Base-by-base conservation (phyloP, 1,284 basidiomycete species). In the Trichosporon faecale region DNA sequence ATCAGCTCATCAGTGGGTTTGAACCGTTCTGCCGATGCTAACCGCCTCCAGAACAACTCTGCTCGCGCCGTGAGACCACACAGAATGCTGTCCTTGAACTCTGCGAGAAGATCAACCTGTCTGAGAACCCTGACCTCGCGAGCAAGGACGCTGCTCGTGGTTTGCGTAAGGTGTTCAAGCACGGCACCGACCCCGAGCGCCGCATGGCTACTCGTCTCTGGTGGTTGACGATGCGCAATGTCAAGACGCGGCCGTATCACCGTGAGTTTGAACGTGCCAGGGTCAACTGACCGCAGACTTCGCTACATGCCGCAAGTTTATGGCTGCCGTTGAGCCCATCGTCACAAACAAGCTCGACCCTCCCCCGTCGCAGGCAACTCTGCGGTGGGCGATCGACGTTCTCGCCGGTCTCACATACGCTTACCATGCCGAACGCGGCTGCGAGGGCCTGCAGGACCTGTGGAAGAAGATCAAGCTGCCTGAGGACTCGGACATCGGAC, bases 401-500 rank as follows among this genome's bases (percentile, higher is more conserved):
- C 57, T 84, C 21, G 74, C 79, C 0, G 80, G 80, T 68, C 55
- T 83, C 68, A 78, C 77, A 7, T 81, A 77, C 68, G 57, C 76
- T 18, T 82, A 77, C 71, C 79, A 80, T 31, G 64, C 65, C 29
- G 76, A 81, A 52, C 79, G 80, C 64, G 81, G 79, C 5, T 79
- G 80, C 37, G 83, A 83, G 44, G 73, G 70, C 8, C 69, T 84
- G 9, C 70, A 72, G 0, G 79, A 80, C 8, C 64, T 80, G 12
- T 84, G 83, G 83, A 77, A 74, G 33, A 82, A 79, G 75, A 76
- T 82, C 68, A 84, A 81, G 71, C 63, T 75, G 37, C 77, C 79
- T 11, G 76, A 78, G 44, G 83, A 84, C 52, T 75, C 79, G 14
- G 81, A 83, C 23, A 64, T 82, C 79, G 83, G 83, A 9, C 72